phyloP scores from a whole-genome alignment of 148 eudicot genomes.

The Chenopodium quinoa region DNA sequence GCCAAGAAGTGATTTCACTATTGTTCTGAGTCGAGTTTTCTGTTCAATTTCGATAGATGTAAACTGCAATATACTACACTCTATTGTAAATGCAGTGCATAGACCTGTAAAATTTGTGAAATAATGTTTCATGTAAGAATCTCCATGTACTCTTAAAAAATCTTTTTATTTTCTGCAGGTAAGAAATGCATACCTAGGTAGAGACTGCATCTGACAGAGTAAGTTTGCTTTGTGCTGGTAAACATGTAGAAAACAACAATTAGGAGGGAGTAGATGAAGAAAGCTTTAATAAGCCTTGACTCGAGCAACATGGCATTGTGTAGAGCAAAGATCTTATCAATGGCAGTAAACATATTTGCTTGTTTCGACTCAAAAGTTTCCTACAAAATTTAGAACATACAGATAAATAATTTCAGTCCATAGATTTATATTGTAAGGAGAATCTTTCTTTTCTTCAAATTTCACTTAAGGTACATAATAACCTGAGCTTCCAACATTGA shows the following conservation, averaged over 20 bases:
- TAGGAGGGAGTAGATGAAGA: slow-evolving; percentile 47
- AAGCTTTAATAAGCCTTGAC: slow-evolving; percentile 60
- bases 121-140: not conserved
- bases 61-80: slow-evolving; percentile 40
- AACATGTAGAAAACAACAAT: slow-evolving; percentile 60
- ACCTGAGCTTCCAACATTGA: slow-evolving; percentile 79
- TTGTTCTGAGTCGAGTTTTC: slow-evolving; percentile 34
- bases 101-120: slow-evolving; percentile 6
- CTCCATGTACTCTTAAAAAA: too few species aligned
- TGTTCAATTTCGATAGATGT: slow-evolving; percentile 39
- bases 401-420: not conserved
- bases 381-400: slow-evolving; percentile 27
- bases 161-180: not conserved
- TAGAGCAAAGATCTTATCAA: slow-evolving; percentile 71
- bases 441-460: not conserved
- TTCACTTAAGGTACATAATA: not conserved
- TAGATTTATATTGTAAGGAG: too few species aligned
- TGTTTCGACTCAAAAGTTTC: slow-evolving; percentile 85
- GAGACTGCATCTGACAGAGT: slow-evolving; percentile 62
- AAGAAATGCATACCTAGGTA: slow-evolving; percentile 48
- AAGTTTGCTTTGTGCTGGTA: slow-evolving; percentile 78
- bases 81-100: slow-evolving; percentile 50
- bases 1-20: slow-evolving; percentile 42
- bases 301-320: slow-evolving; percentile 78
- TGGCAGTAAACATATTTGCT: slow-evolving; percentile 69